phyloP scores from a whole-genome alignment of 1,284 basidiomycete genomes.

The Farysia itapuensis region DNA sequence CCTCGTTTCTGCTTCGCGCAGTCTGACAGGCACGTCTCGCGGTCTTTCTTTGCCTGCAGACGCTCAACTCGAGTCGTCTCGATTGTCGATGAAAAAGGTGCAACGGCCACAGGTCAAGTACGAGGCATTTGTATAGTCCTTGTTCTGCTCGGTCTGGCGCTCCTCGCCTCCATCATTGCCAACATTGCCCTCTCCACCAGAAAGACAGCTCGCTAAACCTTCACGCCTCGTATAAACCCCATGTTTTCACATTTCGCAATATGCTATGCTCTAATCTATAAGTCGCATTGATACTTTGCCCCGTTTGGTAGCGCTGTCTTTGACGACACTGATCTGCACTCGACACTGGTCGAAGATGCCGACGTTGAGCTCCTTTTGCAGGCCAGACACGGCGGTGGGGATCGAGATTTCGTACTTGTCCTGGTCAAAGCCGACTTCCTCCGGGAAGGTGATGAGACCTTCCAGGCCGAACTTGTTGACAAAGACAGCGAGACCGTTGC shows the following conservation, averaged over 20 bases:
- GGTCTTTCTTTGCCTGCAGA: too few species aligned
- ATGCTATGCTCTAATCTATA: constrained; percentile 58
- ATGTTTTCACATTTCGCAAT: too few species aligned
- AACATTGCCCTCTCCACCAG: too few species aligned
- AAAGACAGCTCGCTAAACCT: too few species aligned
- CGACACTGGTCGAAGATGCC: constrained; percentile 84
- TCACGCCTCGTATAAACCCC: too few species aligned
- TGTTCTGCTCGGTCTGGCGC: background rate
- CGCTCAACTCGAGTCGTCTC: too few species aligned
- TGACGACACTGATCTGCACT: constrained; percentile 87
- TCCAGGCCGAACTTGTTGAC: constrained; percentile 92
- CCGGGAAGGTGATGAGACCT: constrained; percentile 88
- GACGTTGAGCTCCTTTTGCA: constrained; percentile 38
- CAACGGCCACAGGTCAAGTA: background rate
- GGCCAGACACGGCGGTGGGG: constrained; percentile 61
- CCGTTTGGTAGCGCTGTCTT: constrained; percentile 89
- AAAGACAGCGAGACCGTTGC: constrained; percentile 93
- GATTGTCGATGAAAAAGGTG: too few species aligned
- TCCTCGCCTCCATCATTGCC: constrained; percentile 4
- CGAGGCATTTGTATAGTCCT: background rate
- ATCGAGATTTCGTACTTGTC: constrained; percentile 85
- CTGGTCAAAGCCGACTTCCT: constrained; percentile 82
- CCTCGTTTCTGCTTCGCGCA: too few species aligned
- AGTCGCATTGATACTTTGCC: constrained; percentile 88
- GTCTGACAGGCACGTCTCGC: too few species aligned